Base-by-base conservation (phyloP, 2,329 filamentous ascomycete species). In the Botrytis pseudocinerea region DNA sequence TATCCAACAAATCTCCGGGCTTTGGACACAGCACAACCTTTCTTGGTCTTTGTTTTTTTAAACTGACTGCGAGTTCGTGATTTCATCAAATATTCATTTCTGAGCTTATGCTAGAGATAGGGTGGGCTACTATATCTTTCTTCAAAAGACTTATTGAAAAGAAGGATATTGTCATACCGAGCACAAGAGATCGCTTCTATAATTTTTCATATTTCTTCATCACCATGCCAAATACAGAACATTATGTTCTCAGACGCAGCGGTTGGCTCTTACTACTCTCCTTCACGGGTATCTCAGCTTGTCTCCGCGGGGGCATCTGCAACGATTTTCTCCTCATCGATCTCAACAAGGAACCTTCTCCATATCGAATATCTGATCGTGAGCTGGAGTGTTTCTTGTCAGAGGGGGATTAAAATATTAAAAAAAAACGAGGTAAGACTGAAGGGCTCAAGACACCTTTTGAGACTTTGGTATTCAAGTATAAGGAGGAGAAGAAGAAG, bases 211-310 rank as follows among this genome's bases (percentile, higher is more conserved):
- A 51, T 4, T 51, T 14, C 25, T 1, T n/a, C 10, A 6, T n/a
- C 22, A 44, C 51, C 66, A 69, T 48, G 48, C 38, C 66, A 12
- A 12, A 28, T 38, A 64, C 46, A 25, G 69, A 51, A 2, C 59
- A 71, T 35, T 48, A 48, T n/a, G 20, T 62, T 4, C 57, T 71
- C 57, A 51, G 64, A 71, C 69, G 69, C 35, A 63, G 57, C 44
- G 57, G 57, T n/a, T 71, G 69, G 69, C 57, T 71, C 10, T 12
- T 71, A 12, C 69, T 71, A 18, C 57, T 62, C 44, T 12, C 54
- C 35, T 6, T 71, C 5, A 71, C 69, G 25, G 59, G 44, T 18
- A n/a, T 44, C 59, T 63, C 57, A 1, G 57, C 18, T 7, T 28
- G 63, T 25, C 42, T 71, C 25, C 35, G 63, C 59, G 3, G 42